These are phyloP conservation scores for Annulohypoxylon moriforme DNA, from an alignment of 495 filamentous ascomycete species.

Conservation along the genomic window DNA sequence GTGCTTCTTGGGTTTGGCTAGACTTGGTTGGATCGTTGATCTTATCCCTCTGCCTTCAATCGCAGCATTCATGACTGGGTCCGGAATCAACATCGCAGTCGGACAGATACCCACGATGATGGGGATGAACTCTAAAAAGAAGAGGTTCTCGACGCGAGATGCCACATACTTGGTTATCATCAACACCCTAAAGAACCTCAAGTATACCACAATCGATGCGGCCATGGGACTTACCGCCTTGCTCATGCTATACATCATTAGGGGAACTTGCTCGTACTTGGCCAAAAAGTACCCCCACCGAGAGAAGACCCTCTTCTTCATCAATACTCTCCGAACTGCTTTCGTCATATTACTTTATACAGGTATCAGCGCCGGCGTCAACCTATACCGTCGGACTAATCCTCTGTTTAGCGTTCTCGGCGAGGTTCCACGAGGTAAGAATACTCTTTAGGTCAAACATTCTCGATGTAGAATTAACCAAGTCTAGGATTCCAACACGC, in stretches of 20 bases:
- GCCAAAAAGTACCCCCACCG: slow-evolving; percentile 53
- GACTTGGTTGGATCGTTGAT: slow-evolving; percentile 64
- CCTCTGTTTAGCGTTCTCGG: slow-evolving; percentile 58
- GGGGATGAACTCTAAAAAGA: slow-evolving; percentile 60
- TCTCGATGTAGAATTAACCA: slow-evolving; percentile 8
- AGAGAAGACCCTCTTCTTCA: slow-evolving; percentile 57
- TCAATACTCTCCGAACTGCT: slow-evolving; percentile 58
- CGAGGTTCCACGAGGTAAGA: slow-evolving; percentile 56
- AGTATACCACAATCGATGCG: slow-evolving; percentile 60
- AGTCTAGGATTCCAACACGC: slow-evolving; percentile 57
- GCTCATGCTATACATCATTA: slow-evolving; percentile 61
- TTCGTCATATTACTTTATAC: slow-evolving; percentile 60
- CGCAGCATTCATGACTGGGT: slow-evolving; percentile 65
- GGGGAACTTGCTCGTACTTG: slow-evolving; percentile 57
- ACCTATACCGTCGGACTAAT: slow-evolving; percentile 39
- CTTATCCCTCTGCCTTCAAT: slow-evolving; percentile 65
- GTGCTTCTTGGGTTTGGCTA: slow-evolving; percentile 59
- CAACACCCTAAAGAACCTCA: slow-evolving; percentile 62
- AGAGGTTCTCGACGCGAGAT: slow-evolving; percentile 53
- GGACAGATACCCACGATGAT: slow-evolving; percentile 63
- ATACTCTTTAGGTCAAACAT: not conserved
- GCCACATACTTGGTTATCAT: slow-evolving; percentile 64
- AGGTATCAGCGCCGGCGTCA: slow-evolving; percentile 54
- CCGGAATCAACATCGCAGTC: slow-evolving; percentile 63
- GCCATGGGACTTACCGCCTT: slow-evolving; percentile 64